phyloP scores from a whole-genome alignment of 2,329 filamentous ascomycete genomes.

The Xylariaceae sp. region DNA sequence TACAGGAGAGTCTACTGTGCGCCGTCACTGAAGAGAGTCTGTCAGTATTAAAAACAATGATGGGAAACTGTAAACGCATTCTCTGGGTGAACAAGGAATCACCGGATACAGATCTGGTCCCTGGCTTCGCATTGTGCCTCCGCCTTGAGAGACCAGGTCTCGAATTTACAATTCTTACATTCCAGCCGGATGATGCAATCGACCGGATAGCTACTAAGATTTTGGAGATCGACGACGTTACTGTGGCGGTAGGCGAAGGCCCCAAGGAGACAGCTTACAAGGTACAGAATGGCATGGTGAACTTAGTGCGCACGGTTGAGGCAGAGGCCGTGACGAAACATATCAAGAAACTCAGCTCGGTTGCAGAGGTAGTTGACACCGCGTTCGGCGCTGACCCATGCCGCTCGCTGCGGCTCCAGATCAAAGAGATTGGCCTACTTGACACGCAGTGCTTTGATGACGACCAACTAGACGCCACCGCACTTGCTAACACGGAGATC shows the following conservation, averaged over 20 bases:
- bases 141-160: conserved; percentile 7
- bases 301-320: conserved; percentile 4
- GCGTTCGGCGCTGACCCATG: conserved; percentile 3
- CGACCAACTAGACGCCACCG: conserved; percentile 6
- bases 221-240: conserved; percentile 6
- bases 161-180: conserved; percentile 6
- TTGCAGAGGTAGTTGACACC: not conserved
- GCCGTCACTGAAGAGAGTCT: conserved; percentile 6
- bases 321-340: conserved; percentile 1
- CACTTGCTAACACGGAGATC: conserved; percentile 13
- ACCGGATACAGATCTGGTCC: conserved; percentile 6
- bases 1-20: conserved; percentile 1
- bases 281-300: conserved; percentile 1
- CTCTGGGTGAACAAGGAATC: conserved; percentile 12
- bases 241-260: not conserved
- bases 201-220: conserved; percentile 1
- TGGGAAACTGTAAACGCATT: conserved; percentile 9
- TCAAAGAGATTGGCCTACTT: conserved; percentile 14
- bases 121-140: conserved; percentile 7
- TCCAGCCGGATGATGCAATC: not conserved
- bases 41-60: conserved; percentile 2
- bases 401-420: conserved; percentile 8
- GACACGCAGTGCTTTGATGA: conserved; percentile 22
- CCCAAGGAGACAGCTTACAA: conserved; percentile 8
- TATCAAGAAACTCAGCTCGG: conserved; percentile 2